phyloP scores from a whole-genome alignment of 768 basidiomycete species.

The Arthromyces matolae region DNA sequence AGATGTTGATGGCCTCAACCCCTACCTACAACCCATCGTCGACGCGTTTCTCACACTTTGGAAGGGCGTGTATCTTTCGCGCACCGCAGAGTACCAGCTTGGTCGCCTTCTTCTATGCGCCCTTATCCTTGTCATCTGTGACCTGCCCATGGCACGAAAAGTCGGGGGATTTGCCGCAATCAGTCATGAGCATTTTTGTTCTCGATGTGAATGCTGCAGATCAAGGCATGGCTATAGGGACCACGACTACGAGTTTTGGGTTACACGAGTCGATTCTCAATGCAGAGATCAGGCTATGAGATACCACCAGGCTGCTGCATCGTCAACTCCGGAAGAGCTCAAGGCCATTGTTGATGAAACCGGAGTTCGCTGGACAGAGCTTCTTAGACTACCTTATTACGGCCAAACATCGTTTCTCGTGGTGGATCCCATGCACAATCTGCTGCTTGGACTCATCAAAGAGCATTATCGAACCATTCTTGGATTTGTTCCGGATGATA shows the following conservation, averaged over 20 bases:
- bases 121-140: constrained; percentile 21
- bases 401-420: too few species aligned
- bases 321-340: constrained; percentile 4
- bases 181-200: constrained; percentile 5
- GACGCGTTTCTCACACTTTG: constrained; percentile 20
- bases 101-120: constrained; percentile 10
- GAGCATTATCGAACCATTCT: too few species aligned
- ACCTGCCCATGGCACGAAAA: constrained; percentile 27
- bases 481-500: too few species aligned
- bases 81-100: not conserved
- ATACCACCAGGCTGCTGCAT: constrained; percentile 18
- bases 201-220: constrained; percentile 5
- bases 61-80: constrained; percentile 10
- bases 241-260: constrained; percentile 17
- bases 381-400: constrained; percentile 1
- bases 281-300: constrained; percentile 7
- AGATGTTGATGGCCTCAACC: constrained; percentile 17
- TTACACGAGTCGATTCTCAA: constrained; percentile 5
- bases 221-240: not conserved
- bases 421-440: too few species aligned
- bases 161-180: constrained; percentile 19
- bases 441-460: too few species aligned
- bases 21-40: constrained; percentile 25
- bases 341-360: constrained; percentile 12
- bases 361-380: not conserved